Evolutionary conservation across 2,329 filamentous ascomycete genomes (phyloP).

Genomic region (Lachnellula arida): DNA sequence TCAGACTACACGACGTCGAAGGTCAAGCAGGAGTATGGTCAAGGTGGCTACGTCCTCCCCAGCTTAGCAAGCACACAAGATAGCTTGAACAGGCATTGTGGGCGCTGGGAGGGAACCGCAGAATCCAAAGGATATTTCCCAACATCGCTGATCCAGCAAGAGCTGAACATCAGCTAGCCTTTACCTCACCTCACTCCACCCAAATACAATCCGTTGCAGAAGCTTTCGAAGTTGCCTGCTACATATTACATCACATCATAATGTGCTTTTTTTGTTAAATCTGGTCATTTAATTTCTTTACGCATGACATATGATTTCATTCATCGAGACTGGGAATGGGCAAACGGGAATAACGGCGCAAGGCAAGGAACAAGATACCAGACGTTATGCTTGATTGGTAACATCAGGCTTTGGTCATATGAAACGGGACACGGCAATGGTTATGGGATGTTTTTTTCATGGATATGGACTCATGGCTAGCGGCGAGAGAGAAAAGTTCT

Average conservation of each 20-base stretch:
- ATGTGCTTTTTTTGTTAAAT: not conserved
- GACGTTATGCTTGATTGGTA: not conserved
- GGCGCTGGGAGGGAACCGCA: constrained; percentile 29
- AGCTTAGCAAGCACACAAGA: constrained; percentile 23
- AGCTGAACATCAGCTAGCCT: constrained; percentile 29
- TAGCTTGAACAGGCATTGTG: constrained; percentile 25
- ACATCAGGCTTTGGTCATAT: not conserved
- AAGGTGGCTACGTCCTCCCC: constrained; percentile 22
- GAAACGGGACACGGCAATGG: not conserved
- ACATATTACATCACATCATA: not conserved
- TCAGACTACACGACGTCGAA: constrained; percentile 22
- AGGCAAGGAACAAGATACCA: constrained; percentile 4
- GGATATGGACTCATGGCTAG: not conserved
- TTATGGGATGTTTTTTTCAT: not conserved
- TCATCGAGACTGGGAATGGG: not conserved
- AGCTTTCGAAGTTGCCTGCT: not conserved
- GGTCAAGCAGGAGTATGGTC: constrained; percentile 27
- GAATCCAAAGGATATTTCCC: constrained; percentile 31
- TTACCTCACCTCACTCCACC: not conserved
- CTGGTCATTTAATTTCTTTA: not conserved
- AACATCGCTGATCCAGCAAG: constrained; percentile 24
- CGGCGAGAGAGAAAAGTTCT: not conserved
- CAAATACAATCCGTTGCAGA: not conserved
- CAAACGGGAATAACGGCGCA: constrained; percentile 3
- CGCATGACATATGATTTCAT: not conserved